phyloP scores from a whole-genome alignment of 345 rosid species.

The Populus simonii region DNA sequence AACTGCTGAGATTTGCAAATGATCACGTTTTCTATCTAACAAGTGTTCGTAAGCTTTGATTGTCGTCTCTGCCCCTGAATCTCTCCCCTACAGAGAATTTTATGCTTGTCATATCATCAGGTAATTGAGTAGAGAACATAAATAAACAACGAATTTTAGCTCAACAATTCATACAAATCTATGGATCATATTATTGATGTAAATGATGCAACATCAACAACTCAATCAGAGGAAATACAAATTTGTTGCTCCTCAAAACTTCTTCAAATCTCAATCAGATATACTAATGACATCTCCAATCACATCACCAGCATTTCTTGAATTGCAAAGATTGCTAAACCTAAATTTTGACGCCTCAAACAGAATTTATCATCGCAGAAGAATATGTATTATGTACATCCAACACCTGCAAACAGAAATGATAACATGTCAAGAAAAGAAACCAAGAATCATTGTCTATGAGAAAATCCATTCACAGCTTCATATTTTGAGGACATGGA shows the following conservation, averaged over 20 bases:
- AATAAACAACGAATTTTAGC: not conserved
- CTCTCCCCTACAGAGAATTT: not conserved
- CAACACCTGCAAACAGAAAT: not conserved
- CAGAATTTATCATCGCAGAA: not conserved
- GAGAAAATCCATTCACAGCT: not conserved
- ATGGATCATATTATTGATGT: not conserved
- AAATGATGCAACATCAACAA: not conserved
- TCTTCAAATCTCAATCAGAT: not conserved
- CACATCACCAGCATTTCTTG: not conserved
- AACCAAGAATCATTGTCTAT: not conserved
- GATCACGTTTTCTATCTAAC: no score
- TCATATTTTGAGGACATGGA: not conserved
- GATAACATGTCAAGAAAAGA: not conserved
- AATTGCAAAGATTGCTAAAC: not conserved
- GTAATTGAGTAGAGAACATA: not conserved
- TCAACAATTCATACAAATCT: not conserved
- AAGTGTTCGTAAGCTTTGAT: not conserved
- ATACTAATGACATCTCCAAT: not conserved
- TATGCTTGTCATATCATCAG: not conserved
- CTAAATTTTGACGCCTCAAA: not conserved
- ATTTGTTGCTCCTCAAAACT: not conserved
- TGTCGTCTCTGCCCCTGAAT: not conserved
- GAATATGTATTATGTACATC: conserved; percentile 6
- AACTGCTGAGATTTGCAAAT: no score
- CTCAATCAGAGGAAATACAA: not conserved